Evolutionary conservation across 305 asterid genomes (phyloP).

Genomic region (Euphrasia arctica): DNA sequence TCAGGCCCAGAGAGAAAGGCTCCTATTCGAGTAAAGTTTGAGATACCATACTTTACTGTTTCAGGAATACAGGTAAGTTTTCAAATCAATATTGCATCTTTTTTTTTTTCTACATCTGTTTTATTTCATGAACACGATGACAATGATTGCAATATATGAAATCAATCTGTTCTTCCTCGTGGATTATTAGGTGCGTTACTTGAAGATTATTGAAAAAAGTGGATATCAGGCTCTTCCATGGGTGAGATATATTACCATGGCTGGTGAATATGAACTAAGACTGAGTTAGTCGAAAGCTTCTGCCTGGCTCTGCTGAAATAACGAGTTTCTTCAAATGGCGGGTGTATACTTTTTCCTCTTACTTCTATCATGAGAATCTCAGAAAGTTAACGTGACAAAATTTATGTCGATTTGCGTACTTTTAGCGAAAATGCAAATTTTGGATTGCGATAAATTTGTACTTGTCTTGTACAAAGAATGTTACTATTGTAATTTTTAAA

Average conservation of each 20-base stretch:
- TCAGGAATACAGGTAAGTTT: slow-evolving; percentile 82
- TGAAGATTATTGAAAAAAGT: slow-evolving; percentile 48
- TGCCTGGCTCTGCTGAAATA: neutral
- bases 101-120: neutral
- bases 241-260: slow-evolving; percentile 51
- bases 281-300: slow-evolving; percentile 22
- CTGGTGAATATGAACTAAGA: slow-evolving; percentile 51
- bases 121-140: neutral
- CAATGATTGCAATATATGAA: neutral
- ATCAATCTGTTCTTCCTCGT: neutral
- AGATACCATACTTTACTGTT: slow-evolving; percentile 95
- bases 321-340: neutral
- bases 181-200: slow-evolving; percentile 41
- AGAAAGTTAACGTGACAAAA: slow-evolving; percentile 17
- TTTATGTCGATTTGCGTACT: neutral
- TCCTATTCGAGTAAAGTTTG: slow-evolving; percentile 87
- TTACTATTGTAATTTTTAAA: neutral
- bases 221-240: slow-evolving; percentile 55
- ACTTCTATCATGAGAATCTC: slow-evolving; percentile 26
- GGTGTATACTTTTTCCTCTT: slow-evolving; percentile 13
- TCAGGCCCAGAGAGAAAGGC: slow-evolving; percentile 83
- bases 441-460: slow-evolving; percentile 25
- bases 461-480: slow-evolving; percentile 16
- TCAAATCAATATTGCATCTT: neutral
- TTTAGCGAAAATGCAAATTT: slow-evolving; percentile 20